A percentile compares a stretch with the other conserved stretches of the same genome.
Conservation (phyloP, 306 rosid species). For the Luffa acutangula region DNA sequence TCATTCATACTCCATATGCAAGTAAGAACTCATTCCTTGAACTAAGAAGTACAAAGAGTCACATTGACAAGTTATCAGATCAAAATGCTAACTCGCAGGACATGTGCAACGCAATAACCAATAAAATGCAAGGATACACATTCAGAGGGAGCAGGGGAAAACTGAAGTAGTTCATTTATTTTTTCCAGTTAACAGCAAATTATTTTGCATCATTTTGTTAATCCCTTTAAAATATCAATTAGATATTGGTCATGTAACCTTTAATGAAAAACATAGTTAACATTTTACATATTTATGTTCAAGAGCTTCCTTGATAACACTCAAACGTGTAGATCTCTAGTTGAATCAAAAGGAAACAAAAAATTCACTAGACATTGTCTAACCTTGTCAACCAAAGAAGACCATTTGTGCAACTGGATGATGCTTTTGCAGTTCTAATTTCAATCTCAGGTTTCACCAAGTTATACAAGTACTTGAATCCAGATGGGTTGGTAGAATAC, state of each 20-base stretch:
- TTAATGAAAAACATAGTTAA: not conserved
- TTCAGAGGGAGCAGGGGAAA: not conserved
- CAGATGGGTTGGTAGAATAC: slow-evolving; percentile 42
- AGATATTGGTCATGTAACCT: not conserved
- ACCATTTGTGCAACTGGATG: slow-evolving; percentile 96
- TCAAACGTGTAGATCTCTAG: not conserved
- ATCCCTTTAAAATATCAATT: not conserved
- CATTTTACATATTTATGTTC: not conserved
- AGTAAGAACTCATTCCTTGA: not conserved
- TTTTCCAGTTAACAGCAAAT: not conserved
- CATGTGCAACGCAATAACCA: not conserved
- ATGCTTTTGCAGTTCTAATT: slow-evolving; percentile 60
- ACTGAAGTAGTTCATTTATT: not conserved
- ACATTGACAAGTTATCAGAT: not conserved
- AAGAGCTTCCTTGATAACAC: not conserved
- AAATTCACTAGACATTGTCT: not conserved
- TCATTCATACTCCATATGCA: not conserved
- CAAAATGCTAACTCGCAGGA: not conserved
- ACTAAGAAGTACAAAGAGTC: not conserved
- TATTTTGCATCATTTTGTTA: slow-evolving; percentile 2
- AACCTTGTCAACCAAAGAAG: slow-evolving; percentile 99
- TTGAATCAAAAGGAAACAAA: not conserved
- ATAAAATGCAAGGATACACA: not conserved
- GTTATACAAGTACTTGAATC: slow-evolving; percentile 57
- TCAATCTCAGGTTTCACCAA: slow-evolving; percentile 77